Conservation (phyloP, 345 rosid species). For the Camelina hispida region DNA sequence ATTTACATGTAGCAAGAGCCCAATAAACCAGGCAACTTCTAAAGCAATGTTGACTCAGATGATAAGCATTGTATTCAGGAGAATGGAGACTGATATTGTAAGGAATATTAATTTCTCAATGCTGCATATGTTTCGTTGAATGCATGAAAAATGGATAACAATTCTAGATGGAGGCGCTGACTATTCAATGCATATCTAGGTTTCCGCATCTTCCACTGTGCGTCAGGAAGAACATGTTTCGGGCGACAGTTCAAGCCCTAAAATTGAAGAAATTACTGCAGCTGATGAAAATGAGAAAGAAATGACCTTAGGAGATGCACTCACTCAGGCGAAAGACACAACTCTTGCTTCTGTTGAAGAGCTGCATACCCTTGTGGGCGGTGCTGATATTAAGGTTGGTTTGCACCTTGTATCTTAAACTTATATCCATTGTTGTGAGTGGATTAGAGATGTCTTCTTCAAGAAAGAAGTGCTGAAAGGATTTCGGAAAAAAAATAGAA, state of each 20-base stretch:
- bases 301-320: conserved; percentile 81
- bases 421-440: conserved; percentile 3
- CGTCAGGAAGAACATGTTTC: conserved; percentile 58
- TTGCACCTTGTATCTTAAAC: conserved; percentile 6
- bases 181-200: conserved; percentile 58
- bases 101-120: conserved; percentile 39
- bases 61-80: conserved; percentile 89
- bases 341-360: conserved; percentile 96
- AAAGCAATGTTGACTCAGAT: conserved; percentile 99
- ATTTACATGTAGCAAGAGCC: conserved; percentile 88
- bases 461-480: background rate
- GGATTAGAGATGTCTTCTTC: conserved; percentile 21
- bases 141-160: conserved; percentile 21
- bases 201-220: conserved; percentile 57
- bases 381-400: conserved; percentile 96
- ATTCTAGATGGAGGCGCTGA: conserved; percentile 36
- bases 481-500: background rate
- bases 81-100: conserved; percentile 96
- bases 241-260: conserved; percentile 52
- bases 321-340: conserved; percentile 71
- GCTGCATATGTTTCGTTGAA: conserved; percentile 19
- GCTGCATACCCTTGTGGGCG: conserved; percentile 91
- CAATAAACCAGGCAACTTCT: conserved; percentile 95
- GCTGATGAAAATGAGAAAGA: conserved; percentile 67
- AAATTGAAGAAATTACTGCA: conserved; percentile 56